These are phyloP conservation scores for Teunomyces barrocoloradensis DNA, from an alignment of 805 yeast species.

Conservation along the genomic window DNA sequence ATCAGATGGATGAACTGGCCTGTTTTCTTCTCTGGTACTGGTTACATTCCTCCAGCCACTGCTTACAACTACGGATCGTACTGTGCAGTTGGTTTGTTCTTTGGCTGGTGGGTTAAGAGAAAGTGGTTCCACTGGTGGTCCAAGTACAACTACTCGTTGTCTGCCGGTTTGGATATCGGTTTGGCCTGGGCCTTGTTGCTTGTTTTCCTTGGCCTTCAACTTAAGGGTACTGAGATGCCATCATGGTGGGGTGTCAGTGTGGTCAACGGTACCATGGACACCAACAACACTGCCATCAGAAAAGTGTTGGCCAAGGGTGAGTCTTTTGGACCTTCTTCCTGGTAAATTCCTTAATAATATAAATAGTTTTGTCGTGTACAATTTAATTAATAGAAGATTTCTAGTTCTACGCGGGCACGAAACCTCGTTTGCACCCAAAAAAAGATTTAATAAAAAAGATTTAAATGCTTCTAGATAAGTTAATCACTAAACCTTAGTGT, in stretches of 20 bases:
- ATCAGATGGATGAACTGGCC: slow-evolving; percentile 28
- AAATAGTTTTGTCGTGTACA: slow-evolving; percentile 1
- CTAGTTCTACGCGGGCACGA: not conserved
- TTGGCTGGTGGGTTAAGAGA: slow-evolving; percentile 39
- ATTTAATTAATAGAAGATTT: not conserved
- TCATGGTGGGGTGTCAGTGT: slow-evolving; percentile 70
- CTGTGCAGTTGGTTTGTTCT: slow-evolving; percentile 36
- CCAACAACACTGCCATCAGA: slow-evolving; percentile 32
- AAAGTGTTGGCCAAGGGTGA: slow-evolving; percentile 35
- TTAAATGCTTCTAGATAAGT: no score
- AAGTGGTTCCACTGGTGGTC: slow-evolving; percentile 44
- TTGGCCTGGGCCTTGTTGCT: slow-evolving; percentile 31
- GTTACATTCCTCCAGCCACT: slow-evolving; percentile 71
- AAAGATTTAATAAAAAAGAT: no score
- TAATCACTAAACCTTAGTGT: no score
- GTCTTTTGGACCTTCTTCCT: slow-evolving; percentile 45
- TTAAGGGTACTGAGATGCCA: slow-evolving; percentile 21
- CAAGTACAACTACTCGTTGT: slow-evolving; percentile 44
- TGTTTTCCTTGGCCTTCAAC: slow-evolving; percentile 22
- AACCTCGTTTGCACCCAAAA: not conserved
- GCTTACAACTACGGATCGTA: slow-evolving; percentile 63
- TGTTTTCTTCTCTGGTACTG: slow-evolving; percentile 47
- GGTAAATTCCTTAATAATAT: slow-evolving; percentile 36
- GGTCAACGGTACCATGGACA: slow-evolving; percentile 38
- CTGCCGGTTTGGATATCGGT: slow-evolving; percentile 46